These are phyloP conservation scores for Lantana camara DNA, from an alignment of 257 asterid species.

Conservation along the genomic window DNA sequence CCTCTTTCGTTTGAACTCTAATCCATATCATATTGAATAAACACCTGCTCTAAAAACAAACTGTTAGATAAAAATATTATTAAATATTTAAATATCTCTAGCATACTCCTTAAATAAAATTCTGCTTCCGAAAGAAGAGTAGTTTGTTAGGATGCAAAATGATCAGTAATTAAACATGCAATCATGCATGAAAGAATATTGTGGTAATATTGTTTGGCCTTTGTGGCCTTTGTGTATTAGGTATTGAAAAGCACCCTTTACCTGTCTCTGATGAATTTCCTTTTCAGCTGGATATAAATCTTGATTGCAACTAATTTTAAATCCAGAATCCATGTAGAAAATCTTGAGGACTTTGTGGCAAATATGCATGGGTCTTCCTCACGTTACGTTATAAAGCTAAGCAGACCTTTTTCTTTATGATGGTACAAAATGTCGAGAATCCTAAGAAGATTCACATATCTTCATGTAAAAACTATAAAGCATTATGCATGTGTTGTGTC, in stretches of 20 bases:
- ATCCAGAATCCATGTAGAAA: not conserved
- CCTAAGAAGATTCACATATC: not conserved
- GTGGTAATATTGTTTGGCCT: not conserved
- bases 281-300: conserved; percentile 5
- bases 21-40: too few species aligned
- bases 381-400: conserved; percentile 21
- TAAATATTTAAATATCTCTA: too few species aligned
- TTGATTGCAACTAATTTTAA: not conserved
- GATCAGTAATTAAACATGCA: not conserved
- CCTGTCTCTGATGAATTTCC: not conserved
- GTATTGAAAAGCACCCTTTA: not conserved
- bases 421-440: conserved; percentile 20
- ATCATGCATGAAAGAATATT: not conserved
- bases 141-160: too few species aligned
- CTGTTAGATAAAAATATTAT: too few species aligned
- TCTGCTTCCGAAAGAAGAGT: too few species aligned
- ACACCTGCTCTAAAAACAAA: too few species aligned
- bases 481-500: not conserved
- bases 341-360: not conserved
- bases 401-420: not conserved
- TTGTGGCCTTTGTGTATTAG: not conserved
- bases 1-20: too few species aligned
- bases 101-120: too few species aligned
- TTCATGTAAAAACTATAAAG: conserved; percentile 10
- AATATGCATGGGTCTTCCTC: conserved; percentile 32